Evolutionary conservation across 345 rosid genomes (phyloP), one percentile per base, ranked within the genome.

Genomic region (Ceriops tagal): DNA sequence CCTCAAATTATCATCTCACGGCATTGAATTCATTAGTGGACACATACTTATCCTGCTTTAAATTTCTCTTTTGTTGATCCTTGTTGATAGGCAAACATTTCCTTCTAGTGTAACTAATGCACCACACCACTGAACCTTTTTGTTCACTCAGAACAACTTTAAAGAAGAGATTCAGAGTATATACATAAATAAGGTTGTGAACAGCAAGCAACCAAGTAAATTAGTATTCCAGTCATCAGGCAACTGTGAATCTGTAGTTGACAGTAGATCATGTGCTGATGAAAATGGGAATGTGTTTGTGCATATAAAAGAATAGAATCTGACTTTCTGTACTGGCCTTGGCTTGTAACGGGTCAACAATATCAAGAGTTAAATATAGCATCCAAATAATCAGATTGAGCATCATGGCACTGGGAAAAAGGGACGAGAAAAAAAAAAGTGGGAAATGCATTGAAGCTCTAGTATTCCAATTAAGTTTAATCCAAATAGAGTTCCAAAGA

Each of bases 221-320:
- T 95, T 97, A 37, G 91, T 81, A 37, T 92, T 91, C 99, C 99
- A 95, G 65, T 95, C 99, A 51, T 86, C 93, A 69, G 82, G 68
- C 20, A 49, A 73, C 66, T 78, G 75, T 58, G 83, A 86, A 61
- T 80, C 88, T 77, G 75, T 85, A 66, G 65, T 77, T 32, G 99
- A 85, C 70, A 83, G 83, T 79, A 88, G 77, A 75, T 88, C 90
- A 57, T 72, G 92, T 47, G 87, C 81, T 4, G 97, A 86, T 53
- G 97, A 85, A 79, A 90, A 80, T 43, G 89, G 83, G 55, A 90
- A 87, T 31, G 85, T 73, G 61, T 81, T 86, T 84, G 97, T 95
- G 89, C 73, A 79, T 34, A 64, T 66, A 71, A 70, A 70, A 76
- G 52, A 31, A 34, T 32, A 39, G 69, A 59, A 61, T 69, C 68